Conservation (phyloP, 441 rosid species). For the Gossypium aridum region DNA sequence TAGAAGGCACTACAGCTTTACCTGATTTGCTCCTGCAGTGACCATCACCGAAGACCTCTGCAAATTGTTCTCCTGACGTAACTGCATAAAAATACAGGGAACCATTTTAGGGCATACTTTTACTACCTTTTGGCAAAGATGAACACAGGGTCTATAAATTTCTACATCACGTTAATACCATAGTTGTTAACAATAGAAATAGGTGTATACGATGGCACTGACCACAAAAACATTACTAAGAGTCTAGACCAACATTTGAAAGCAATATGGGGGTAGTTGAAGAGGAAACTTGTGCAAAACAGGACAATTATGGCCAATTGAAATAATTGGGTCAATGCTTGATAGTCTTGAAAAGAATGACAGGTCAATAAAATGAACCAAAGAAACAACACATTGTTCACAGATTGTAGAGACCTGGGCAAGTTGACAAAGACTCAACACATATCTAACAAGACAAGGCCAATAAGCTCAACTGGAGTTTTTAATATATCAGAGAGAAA, state of each 20-base stretch:
- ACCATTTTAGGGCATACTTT: neutral
- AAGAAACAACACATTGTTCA: neutral
- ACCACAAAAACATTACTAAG: constrained; percentile 1
- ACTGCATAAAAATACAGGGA: constrained; percentile 34
- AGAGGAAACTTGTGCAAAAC: neutral
- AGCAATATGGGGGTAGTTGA: neutral
- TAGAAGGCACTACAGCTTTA: constrained; percentile 13
- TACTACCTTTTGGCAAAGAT: neutral
- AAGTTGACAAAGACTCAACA: neutral
- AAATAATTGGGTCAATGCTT: neutral
- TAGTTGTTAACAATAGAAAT: neutral
- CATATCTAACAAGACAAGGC: constrained; percentile 6
- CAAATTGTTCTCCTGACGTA: constrained; percentile 67
- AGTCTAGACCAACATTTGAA: neutral
- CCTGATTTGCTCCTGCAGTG: constrained; percentile 99
- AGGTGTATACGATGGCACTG: neutral
- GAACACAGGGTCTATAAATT: neutral
- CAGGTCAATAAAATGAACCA: neutral
- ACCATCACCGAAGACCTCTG: constrained; percentile 83
- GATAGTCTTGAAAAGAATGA: neutral
- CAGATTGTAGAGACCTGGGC: neutral
- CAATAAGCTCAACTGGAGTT: neutral
- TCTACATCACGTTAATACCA: neutral
- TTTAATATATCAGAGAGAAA: neutral
- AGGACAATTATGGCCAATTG: neutral